Evolutionary conservation across 1,139 yeast species (phyloP), one percentile per base, ranked within the genome.

Genomic region (Candida frijolesensis): DNA sequence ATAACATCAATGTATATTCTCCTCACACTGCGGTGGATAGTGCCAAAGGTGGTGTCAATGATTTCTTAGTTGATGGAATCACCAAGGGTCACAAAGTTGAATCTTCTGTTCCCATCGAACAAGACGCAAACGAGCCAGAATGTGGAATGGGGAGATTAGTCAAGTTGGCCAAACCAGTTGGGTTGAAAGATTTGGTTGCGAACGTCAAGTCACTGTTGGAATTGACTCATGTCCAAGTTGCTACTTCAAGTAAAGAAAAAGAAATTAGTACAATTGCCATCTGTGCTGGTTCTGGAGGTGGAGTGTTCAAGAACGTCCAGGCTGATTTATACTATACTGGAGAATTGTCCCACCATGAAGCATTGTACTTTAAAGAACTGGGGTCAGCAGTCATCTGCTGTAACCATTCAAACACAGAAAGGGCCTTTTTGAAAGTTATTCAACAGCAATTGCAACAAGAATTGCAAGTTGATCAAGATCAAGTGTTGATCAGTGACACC

Each of bases 11-110:
- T 51, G 99, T 95, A 1, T 94, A 94, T 65, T 88, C 87, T 48
- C 99, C 99, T 15, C 99, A 95, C 63, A 92, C 99, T 0, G 94
- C 98, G 0, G 88, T 94, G 2, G 99, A 95, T 68, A 95, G 97
- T 33, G 96, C 96, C 10, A 68, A 70, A 15, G 90, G 89, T 10
- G 99, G 99, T 25, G 97, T 95, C 52, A 94, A 92, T 59, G 98
- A 91, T 64, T 94, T 96, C 86, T 74, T 94, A 40, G 88, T 83
- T 0, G 83, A 81, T 44, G 89, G 89, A 0, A 69, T 89, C 14
- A 65, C 82, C 1, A 60, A 63, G 8, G 65, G 64, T 0, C 54
- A 61, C 10, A 56, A 58, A 18, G 63, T 64, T 18, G 53, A 50
- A 25, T 55, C 63, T 1, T 61, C 70, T 29, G 60, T 52, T 14